Base-by-base conservation (phyloP, 371 early-diverging fungal genomes). In the Blakeslea trispora region DNA sequence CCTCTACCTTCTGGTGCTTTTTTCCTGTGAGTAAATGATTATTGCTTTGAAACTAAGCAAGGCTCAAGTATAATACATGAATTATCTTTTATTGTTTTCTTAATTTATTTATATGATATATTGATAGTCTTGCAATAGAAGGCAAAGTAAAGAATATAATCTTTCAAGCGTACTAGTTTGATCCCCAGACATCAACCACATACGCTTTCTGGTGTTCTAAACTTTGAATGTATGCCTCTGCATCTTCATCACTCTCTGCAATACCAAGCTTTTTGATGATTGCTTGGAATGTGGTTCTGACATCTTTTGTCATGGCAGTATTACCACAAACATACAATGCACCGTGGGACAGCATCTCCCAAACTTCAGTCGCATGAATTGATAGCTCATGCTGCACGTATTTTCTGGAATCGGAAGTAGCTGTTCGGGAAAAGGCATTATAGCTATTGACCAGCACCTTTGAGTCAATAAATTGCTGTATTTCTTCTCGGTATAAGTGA, bases 401-500 rank as follows among this genome's bases (percentile, higher is more conserved):
- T 40, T 64, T 64, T 28, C 44, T 47, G 22, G 72, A 51, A 11
- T 69, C 63, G 3, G 56, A 39, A 11, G 52, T 59, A 1, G 34
- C 32, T 32, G 52, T 50, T 14, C 77, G 35, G 1, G 96, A 95
- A 59, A 84, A 90, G 0, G 95, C 95, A 1, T 83, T 72, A 63
- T 76, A 78, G 28, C 89, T 69, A 21, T 58, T 53, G 18, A 52
- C 45, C 0, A 96, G 66, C 9, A 68, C 54, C 0, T 84, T 84
- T 1, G 71, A 64, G 0, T 55, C 39, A 4, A 61, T 75, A 58
- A 81, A 82, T 1, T 47, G 45, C 13, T 82, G 71, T 60, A 86
- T 83, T 63, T 93, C 91, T 2, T 79, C 68, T 0, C 59, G 64
- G 58, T 89, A 95, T 32, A 89, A 78, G 64, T 79, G 86, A 64